These are phyloP conservation scores for Dryas alaskensis DNA, from an alignment of 306 rosid genomes.

Conservation along the genomic window DNA sequence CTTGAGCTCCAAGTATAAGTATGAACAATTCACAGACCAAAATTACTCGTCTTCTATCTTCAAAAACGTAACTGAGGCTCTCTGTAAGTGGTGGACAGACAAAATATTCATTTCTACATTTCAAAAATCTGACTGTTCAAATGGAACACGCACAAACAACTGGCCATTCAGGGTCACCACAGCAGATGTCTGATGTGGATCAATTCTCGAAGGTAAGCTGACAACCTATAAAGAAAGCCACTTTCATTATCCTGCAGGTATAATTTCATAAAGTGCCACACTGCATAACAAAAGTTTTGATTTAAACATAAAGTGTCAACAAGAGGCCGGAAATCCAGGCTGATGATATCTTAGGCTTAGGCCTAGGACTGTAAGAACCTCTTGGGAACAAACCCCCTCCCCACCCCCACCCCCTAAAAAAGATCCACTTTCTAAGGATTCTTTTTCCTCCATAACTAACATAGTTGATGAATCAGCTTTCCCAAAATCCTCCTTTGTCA, in stretches of 20 bases:
- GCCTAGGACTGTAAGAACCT: background rate
- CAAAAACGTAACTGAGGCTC: background rate
- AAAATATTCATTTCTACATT: background rate
- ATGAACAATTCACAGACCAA: background rate
- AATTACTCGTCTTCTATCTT: conserved; percentile 7
- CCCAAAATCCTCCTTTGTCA: background rate
- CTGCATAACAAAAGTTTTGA: background rate
- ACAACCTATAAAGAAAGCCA: conserved; percentile 47
- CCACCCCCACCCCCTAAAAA: background rate
- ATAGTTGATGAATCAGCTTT: too few relatives aligned
- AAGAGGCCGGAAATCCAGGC: conserved; percentile 1
- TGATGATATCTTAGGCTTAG: background rate
- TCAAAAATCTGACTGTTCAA: conserved; percentile 58
- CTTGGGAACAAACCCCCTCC: background rate
- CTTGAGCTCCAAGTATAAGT: conserved; percentile 2
- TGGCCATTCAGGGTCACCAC: conserved; percentile 77
- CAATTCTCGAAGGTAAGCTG: conserved; percentile 69
- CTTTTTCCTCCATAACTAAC: background rate
- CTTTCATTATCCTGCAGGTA: background rate
- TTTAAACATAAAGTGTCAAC: background rate
- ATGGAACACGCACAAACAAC: conserved; percentile 72
- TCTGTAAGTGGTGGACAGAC: background rate
- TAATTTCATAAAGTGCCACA: background rate
- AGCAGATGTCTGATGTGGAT: conserved; percentile 79
- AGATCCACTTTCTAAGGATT: background rate